Evolutionary conservation across 352 stramenopile genomes (phyloP), one percentile per base, ranked within the genome.

Genomic region (Pilasporangium apinafurcum): DNA sequence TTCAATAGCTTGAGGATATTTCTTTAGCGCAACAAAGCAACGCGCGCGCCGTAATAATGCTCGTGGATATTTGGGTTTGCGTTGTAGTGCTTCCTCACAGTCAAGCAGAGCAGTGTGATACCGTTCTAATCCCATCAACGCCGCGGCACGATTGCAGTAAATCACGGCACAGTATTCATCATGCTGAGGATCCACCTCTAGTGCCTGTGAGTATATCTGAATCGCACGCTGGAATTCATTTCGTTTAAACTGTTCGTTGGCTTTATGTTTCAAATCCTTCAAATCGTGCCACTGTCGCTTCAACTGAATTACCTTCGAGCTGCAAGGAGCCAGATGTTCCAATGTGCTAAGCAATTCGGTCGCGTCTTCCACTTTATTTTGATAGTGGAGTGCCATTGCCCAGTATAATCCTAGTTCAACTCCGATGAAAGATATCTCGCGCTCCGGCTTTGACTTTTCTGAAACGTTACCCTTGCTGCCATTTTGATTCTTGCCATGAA

Each of bases 81-180:
- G 61, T 45, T 73, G 53, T 27, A 94, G 34, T 0, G 82, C 75
- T 8, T 83, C 68, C 18, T 89, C 76, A 30, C 82, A 94, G 52
- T 94, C 82, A 6, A 80, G 45, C 1, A 91, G 61, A 2, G 80
- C 82, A 12, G 62, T 79, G 29, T 80, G 57, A 44, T 69, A 89
- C 18, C 69, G 58, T 24, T 79, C 59, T 33, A 92, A 44, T 4
- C 62, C 68, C 82, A 94, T 94, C 20, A 85, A 62, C 27, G 82
- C 82, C 18, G 82, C 82, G 3, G 82, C 78, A 28, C 82, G 73
- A 42, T 94, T 94, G 59, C 80, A 88, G 34, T 82, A 86, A 35
- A 94, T 70, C 29, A 88, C 65, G 1, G 75, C 73, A 43, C 77
- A 88, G 50, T 78, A 91, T 36, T 80, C 64, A n/a, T 86, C 65